These are phyloP conservation scores for Clavaria fumosa DNA, from an alignment of 768 basidiomycete species.

Conservation along the genomic window DNA sequence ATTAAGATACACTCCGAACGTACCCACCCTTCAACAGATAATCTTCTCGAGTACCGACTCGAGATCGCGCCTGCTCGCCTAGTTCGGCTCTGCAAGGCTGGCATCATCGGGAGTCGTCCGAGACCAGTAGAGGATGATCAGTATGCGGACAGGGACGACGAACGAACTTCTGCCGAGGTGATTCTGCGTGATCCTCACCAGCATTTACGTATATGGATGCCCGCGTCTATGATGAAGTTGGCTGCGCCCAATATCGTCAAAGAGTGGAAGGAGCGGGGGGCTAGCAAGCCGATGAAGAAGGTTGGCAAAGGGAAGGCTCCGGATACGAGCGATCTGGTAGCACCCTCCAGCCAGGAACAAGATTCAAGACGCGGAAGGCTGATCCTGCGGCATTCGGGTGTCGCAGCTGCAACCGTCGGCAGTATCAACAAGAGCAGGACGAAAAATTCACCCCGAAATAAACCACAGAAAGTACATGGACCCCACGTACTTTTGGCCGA, in stretches of 20 bases:
- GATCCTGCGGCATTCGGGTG: too few species aligned
- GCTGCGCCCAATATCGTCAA: slow-evolving; percentile 53
- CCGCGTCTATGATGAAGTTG: slow-evolving; percentile 57
- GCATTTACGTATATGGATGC: slow-evolving; percentile 63
- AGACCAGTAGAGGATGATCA: slow-evolving; percentile 28
- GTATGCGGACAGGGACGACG: slow-evolving; percentile 33
- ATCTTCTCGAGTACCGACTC: slow-evolving; percentile 63
- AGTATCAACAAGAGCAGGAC: too few species aligned
- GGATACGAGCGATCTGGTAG: neutral
- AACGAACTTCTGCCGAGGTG: slow-evolving; percentile 19
- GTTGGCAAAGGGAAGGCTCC: slow-evolving; percentile 22
- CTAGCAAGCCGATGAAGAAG: slow-evolving; percentile 36
- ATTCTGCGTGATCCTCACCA: slow-evolving; percentile 33
- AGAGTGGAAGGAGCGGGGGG: slow-evolving; percentile 37
- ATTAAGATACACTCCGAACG: slow-evolving; percentile 52
- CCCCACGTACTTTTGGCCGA: too few species aligned
- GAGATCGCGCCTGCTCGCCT: slow-evolving; percentile 57
- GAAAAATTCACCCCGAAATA: too few species aligned
- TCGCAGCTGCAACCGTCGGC: too few species aligned
- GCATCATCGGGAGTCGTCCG: slow-evolving; percentile 45
- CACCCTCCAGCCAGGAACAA: too few species aligned
- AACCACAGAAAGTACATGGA: too few species aligned
- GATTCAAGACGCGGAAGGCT: too few species aligned
- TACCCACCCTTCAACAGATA: slow-evolving; percentile 55
- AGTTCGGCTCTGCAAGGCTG: slow-evolving; percentile 47